Base-by-base conservation (phyloP, 2,329 filamentous ascomycete genomes). In the Myriosclerotinia scirpicola region DNA sequence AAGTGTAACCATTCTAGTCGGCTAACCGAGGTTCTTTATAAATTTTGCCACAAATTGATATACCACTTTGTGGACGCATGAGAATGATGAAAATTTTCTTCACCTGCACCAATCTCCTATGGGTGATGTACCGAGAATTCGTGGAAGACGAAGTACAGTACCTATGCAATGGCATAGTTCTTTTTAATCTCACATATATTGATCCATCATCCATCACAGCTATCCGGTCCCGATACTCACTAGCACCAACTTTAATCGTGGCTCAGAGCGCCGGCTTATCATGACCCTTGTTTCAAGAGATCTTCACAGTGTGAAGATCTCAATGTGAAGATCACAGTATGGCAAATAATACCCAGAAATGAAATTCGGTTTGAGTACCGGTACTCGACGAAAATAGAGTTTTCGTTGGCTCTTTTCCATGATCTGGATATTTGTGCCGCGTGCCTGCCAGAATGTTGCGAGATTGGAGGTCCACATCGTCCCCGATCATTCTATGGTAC, bases 191-290 rank as follows among this genome's bases (percentile, higher is more conserved):
- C 8, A 7, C 17, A 20, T 46, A 2, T 20, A 46, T 20, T 46
- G 17, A 46, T 46, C 42, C 15, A 20, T 46, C 42, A 46, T 46
- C 42, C 15, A 20, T 46, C 42, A 7, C 42, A 5, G 17, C 7
- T 20, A 17, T 6, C 42, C 7, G 17, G 6, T 20, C 12, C 5
- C 15, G 46, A 11, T 22, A 22, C 17, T 22, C 20, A 48, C 17
- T 22, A 48, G 46, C 7, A 48, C 7, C 15, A 20, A 11, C 46
- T 48, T n/a, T 22, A 48, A 9, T 22, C 20, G 20, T 15, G 56
- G 56, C 44, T 36, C 56, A 50, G 56, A 48, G 30, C 44, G 56
- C 17, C 30, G 56, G 30, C 26, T 36, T 17, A 60, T 50, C 56
- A 3, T 60, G 44, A 12, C 42, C 26, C 44, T 30, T 50, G 44